Conservation (phyloP, 2,329 filamentous ascomycete species). For the Talaromyces amestolkiae region DNA sequence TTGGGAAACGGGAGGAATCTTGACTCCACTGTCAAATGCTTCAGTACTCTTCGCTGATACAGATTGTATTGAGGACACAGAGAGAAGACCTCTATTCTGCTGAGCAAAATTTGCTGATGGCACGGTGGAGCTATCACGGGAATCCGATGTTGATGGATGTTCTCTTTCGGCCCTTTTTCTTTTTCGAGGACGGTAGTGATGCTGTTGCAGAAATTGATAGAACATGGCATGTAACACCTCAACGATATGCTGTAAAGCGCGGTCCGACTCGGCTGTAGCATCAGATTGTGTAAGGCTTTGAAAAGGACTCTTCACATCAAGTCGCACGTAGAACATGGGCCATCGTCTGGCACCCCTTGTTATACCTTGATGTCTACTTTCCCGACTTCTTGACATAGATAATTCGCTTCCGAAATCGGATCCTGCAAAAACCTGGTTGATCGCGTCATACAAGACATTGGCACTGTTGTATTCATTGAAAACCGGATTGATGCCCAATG, state of each 20-base stretch:
- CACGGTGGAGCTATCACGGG: background rate
- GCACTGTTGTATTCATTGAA: constrained; percentile 50
- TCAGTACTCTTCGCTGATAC: background rate
- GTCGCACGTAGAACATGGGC: constrained; percentile 84
- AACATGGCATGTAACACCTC: constrained; percentile 68
- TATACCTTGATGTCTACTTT: constrained; percentile 46
- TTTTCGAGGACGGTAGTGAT: constrained; percentile 63
- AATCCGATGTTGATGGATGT: constrained; percentile 7
- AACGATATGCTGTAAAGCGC: constrained; percentile 55
- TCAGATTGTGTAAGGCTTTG: constrained; percentile 41
- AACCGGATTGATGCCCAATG: constrained; percentile 69
- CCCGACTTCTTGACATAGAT: constrained; percentile 44
- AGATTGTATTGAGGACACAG: background rate
- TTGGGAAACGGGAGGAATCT: constrained; percentile 30
- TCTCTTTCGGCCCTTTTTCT: constrained; percentile 21
- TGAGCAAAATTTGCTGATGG: background rate
- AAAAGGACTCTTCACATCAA: constrained; percentile 53
- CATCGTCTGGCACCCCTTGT: constrained; percentile 73
- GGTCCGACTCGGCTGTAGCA: constrained; percentile 32
- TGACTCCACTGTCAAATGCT: constrained; percentile 24
- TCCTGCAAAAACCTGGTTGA: constrained; percentile 72
- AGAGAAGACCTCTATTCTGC: background rate
- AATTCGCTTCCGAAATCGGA: constrained; percentile 68
- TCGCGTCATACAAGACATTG: constrained; percentile 69
- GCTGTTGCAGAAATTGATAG: constrained; percentile 70